Percentiles rank a stretch among this genome's conserved stretches.
These are phyloP conservation scores for Puccinia coronata DNA, from an alignment of 1,284 basidiomycete species.

Conservation along the genomic window DNA sequence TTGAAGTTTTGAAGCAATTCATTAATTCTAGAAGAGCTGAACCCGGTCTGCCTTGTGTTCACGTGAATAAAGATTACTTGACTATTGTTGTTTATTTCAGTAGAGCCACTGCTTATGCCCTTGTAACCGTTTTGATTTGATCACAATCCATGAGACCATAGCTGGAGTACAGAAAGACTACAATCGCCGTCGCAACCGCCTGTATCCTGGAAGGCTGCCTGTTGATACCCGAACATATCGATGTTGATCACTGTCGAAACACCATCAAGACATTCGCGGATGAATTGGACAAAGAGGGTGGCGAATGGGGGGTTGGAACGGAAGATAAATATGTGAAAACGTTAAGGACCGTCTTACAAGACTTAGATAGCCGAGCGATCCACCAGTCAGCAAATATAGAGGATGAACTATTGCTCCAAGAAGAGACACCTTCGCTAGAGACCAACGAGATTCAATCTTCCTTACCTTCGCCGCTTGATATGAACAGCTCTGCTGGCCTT, in stretches of 20 bases:
- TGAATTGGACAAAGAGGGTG: slow-evolving; percentile 21
- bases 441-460: slow-evolving; percentile 2
- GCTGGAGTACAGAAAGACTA: slow-evolving; percentile 33
- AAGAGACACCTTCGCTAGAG: background rate
- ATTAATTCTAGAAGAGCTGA: slow-evolving; percentile 33
- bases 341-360: background rate
- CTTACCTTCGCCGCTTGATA: background rate
- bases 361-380: slow-evolving; percentile 6
- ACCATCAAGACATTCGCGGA: slow-evolving; percentile 26
- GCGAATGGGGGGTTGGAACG: slow-evolving; percentile 19
- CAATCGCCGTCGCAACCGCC: slow-evolving; percentile 28
- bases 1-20: slow-evolving; percentile 39
- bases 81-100: background rate
- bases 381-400: background rate
- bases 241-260: slow-evolving; percentile 17
- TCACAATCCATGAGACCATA: background rate
- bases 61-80: slow-evolving; percentile 21
- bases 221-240: slow-evolving; percentile 43
- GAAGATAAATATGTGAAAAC: slow-evolving; percentile 34
- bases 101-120: slow-evolving; percentile 11
- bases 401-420: background rate
- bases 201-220: slow-evolving; percentile 32
- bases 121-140: background rate
- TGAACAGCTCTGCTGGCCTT: background rate
- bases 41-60: slow-evolving; percentile 32